Base-by-base conservation (phyloP, 2,329 filamentous ascomycete genomes). In the Talaromyces amestolkiae region DNA sequence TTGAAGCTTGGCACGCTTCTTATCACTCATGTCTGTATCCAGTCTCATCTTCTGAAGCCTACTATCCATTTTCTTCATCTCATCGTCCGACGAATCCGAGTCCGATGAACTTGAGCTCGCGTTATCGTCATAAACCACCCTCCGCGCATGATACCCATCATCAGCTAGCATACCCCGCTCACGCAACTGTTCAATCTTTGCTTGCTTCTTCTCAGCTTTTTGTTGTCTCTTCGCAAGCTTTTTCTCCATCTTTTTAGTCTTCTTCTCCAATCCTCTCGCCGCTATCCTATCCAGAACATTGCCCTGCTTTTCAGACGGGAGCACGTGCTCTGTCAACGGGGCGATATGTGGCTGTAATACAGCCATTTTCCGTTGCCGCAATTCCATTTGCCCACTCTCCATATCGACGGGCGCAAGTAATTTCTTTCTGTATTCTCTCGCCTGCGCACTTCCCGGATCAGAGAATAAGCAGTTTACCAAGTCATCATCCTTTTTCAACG, bases 401-500 rank as follows among this genome's bases (percentile, higher is more conserved):
- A 58, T n/a, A 24, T 65, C 47, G 6, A 47, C 49, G 2, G 63
- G 47, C 13, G 47, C 47, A 17, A 65, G 58, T 11, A 61, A 13
- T 41, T n/a, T 47, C 27, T 31, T 33, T 22, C 2, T 53, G 11
- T 51, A 61, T 33, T 61, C 58, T 2, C n/a, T 47, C 24, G 58
- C 58, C 33, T 47, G 27, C 33, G 41, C 11, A 35, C 45, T 56
- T 1, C 11, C 8, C 11, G 63, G 58, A 47, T 45, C 17, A 11
- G 47, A 10, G 35, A 61, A 41, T 10, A 56, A 13, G n/a, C 35
- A 56, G 15, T 59, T 37, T 2, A 61, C 47, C 31, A 61, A 27
- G 22, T 65, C 58, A 17, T 65, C n/a, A 24, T 65, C 63, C 39
- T 61, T 65, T 19, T 61, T 65, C 17, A 65, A 37, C 2, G 63